Conservation (phyloP, 2,329 filamentous ascomycete genomes). For the Arthrobotrys sinensis region DNA sequence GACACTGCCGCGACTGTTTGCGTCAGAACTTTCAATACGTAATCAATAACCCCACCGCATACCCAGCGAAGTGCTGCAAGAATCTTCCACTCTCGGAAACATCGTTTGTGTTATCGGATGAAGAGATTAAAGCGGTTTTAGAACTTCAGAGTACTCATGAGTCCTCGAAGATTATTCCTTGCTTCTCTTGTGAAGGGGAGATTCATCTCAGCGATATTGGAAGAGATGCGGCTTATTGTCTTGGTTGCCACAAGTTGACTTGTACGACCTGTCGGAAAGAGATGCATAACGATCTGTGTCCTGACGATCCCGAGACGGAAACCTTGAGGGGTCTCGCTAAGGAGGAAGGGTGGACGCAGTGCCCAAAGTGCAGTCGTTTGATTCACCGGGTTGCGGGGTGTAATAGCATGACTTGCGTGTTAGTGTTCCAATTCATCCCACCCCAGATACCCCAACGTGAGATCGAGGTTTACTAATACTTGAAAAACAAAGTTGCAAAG, state of each 20-base stretch:
- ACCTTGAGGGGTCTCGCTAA: slow-evolving; percentile 28
- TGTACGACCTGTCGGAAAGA: slow-evolving; percentile 52
- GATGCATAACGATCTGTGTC: slow-evolving; percentile 54
- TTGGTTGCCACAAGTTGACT: slow-evolving; percentile 48
- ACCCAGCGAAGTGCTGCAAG: slow-evolving; percentile 49
- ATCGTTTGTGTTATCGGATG: slow-evolving; percentile 42
- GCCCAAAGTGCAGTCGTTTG: slow-evolving; percentile 50
- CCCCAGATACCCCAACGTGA: background rate
- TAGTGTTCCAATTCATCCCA: slow-evolving; percentile 12
- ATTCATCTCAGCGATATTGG: slow-evolving; percentile 50
- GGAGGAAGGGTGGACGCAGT: slow-evolving; percentile 57
- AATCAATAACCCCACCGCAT: slow-evolving; percentile 31
- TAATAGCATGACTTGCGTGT: slow-evolving; percentile 54
- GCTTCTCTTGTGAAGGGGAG: slow-evolving; percentile 55
- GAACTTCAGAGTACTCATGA: slow-evolving; percentile 28
- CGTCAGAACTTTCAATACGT: slow-evolving; percentile 42
- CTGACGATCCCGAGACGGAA: slow-evolving; percentile 55
- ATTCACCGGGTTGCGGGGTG: slow-evolving; percentile 41
- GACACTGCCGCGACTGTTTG: slow-evolving; percentile 50
- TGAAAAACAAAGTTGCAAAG: slow-evolving; percentile 21
- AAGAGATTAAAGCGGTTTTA: slow-evolving; percentile 27
- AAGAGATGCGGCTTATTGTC: slow-evolving; percentile 52
- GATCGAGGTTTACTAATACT: background rate
- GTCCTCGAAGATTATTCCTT: slow-evolving; percentile 39
- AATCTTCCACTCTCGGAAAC: slow-evolving; percentile 34